Evolutionary conservation across 441 rosid genomes (phyloP).

Genomic region (Dalechampia spathulata): DNA sequence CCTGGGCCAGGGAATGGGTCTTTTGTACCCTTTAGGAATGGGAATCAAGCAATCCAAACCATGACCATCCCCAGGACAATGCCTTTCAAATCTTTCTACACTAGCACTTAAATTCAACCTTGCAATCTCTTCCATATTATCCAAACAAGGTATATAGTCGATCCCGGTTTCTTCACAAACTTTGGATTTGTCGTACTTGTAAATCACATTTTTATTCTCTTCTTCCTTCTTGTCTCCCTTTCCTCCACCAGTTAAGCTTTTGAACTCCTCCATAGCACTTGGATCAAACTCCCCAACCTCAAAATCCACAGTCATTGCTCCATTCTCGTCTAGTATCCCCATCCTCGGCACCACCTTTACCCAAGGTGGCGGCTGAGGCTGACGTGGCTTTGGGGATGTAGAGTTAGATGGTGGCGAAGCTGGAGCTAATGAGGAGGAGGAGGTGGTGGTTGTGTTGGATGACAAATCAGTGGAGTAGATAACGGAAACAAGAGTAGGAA

Average conservation of each 20-base stretch:
- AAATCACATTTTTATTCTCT: neutral
- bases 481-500: conserved; percentile 5
- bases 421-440: neutral
- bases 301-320: conserved; percentile 23
- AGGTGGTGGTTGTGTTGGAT: neutral
- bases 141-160: conserved; percentile 81
- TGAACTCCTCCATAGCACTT: conserved; percentile 26
- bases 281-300: conserved; percentile 45
- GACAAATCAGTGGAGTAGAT: conserved; percentile 5
- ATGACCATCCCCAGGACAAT: conserved; percentile 54
- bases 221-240: conserved; percentile 10
- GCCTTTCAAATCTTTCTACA: conserved; percentile 59
- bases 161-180: conserved; percentile 44
- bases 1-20: conserved; percentile 73
- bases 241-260: conserved; percentile 14
- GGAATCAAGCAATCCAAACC: conserved; percentile 71
- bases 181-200: conserved; percentile 21
- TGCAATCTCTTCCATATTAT: conserved; percentile 51
- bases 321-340: conserved; percentile 16
- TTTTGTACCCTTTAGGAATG: conserved; percentile 50
- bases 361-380: conserved; percentile 4
- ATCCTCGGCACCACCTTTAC: conserved; percentile 6
- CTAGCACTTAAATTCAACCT: conserved; percentile 50
- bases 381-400: conserved; percentile 2
- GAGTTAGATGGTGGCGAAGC: neutral